Evolutionary conservation across 768 basidiomycete genomes (phyloP).

Genomic region (Russula sp.): DNA sequence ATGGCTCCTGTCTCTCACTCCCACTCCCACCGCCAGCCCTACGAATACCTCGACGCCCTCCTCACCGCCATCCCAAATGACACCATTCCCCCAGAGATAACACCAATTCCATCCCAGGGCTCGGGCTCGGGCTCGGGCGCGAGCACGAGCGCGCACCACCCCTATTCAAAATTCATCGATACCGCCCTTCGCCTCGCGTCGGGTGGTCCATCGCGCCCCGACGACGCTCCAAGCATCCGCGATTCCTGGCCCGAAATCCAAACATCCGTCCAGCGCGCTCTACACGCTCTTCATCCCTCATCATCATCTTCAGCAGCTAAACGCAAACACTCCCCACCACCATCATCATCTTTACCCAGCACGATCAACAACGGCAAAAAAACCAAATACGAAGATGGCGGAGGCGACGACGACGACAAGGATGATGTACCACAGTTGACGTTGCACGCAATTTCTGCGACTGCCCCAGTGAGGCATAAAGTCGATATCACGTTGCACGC

Average conservation of each 20-base stretch:
- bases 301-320: no score
- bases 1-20: conserved; percentile 4
- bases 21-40: background rate
- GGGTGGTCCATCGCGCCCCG: conserved; percentile 6
- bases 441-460: conserved; percentile 62
- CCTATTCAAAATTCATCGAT: conserved; percentile 17
- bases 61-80: conserved; percentile 18
- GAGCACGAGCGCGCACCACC: no score
- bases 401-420: background rate
- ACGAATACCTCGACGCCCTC: conserved; percentile 20
- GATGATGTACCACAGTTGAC: conserved; percentile 51
- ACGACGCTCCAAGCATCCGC: conserved; percentile 15
- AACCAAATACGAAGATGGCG: conserved; percentile 6
- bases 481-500: conserved; percentile 60
- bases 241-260: conserved; percentile 22
- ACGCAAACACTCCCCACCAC: conserved; percentile 23
- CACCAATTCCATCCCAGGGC: background rate
- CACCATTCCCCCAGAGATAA: background rate
- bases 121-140: no score
- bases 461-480: conserved; percentile 74
- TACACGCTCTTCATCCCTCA: background rate
- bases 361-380: conserved; percentile 2
- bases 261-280: conserved; percentile 11
- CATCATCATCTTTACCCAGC: background rate
- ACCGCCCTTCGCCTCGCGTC: conserved; percentile 18